These are phyloP conservation scores for Arabidopsis lyrata DNA, from an alignment of 441 rosid genomes.

Conservation along the genomic window DNA sequence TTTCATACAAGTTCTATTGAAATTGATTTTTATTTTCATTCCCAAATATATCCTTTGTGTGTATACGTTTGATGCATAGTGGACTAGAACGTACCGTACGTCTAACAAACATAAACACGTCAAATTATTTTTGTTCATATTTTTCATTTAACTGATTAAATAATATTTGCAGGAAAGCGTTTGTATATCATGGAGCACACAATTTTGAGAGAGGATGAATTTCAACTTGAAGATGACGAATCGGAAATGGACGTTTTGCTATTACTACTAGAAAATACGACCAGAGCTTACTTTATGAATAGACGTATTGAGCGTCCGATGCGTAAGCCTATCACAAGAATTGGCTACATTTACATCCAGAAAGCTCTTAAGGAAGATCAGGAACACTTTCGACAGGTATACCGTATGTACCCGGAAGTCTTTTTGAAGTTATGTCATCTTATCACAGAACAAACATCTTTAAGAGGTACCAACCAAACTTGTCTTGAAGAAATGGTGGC, in stretches of 20 bases:
- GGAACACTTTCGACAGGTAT: background rate
- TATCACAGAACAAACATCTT: background rate
- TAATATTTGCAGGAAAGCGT: too few relatives aligned
- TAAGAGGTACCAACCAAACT: background rate
- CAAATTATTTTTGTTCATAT: too few relatives aligned
- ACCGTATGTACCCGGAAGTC: background rate
- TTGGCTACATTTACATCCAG: background rate
- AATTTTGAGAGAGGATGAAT: background rate
- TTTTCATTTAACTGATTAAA: too few relatives aligned
- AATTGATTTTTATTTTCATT: background rate
- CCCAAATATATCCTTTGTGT: background rate
- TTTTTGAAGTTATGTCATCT: slow-evolving; percentile 9
- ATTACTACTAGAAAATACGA: background rate
- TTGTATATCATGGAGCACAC: too few relatives aligned
- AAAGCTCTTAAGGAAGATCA: background rate
- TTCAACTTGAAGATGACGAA: too few relatives aligned
- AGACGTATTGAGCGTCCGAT: background rate
- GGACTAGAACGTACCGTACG: too few relatives aligned
- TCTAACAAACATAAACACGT: too few relatives aligned
- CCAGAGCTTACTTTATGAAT: background rate
- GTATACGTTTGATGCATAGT: background rate
- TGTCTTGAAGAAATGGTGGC: slow-evolving; percentile 21
- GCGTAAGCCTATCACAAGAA: background rate
- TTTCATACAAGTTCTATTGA: too few relatives aligned
- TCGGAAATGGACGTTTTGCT: background rate